Conservation (phyloP, 495 filamentous ascomycete genomes). For the Cryomyces antarcticus region DNA sequence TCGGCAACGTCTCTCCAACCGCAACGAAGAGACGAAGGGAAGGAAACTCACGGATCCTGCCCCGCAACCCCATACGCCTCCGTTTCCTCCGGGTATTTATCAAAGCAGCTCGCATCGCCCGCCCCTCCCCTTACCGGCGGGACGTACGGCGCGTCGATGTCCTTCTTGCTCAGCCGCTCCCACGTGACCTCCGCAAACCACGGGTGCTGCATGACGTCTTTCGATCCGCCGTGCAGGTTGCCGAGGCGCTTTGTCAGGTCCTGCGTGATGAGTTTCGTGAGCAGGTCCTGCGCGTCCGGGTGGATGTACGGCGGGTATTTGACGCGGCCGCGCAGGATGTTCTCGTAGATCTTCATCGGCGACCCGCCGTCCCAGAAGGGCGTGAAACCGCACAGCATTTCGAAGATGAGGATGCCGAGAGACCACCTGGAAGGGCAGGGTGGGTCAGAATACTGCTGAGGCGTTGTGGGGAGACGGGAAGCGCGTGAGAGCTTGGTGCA, state of each 20-base stretch:
- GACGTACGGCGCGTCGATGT: slow-evolving; percentile 95
- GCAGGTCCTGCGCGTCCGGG: slow-evolving; percentile 77
- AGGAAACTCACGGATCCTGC: slow-evolving; percentile 54
- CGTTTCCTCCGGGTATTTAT: slow-evolving; percentile 91
- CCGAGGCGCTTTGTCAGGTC: slow-evolving; percentile 90
- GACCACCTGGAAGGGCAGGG: slow-evolving; percentile 55
- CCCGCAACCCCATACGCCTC: slow-evolving; percentile 67
- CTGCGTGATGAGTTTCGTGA: slow-evolving; percentile 78
- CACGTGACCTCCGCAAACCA: slow-evolving; percentile 98
- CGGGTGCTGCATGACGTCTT: slow-evolving; percentile 83
- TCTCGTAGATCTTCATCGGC: slow-evolving; percentile 98
- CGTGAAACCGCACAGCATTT: slow-evolving; percentile 98
- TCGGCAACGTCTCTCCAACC: not conserved
- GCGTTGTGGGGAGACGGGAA: not conserved
- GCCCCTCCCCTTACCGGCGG: slow-evolving; percentile 86
- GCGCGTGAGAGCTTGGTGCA: not conserved
- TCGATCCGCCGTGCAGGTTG: slow-evolving; percentile 77
- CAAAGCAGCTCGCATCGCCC: slow-evolving; percentile 92
- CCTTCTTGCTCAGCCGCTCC: slow-evolving; percentile 81
- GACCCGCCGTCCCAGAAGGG: slow-evolving; percentile 97
- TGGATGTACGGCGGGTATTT: slow-evolving; percentile 94
- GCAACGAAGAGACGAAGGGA: not conserved
- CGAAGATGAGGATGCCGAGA: slow-evolving; percentile 91
- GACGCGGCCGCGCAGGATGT: slow-evolving; percentile 79
- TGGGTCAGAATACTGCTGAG: no score